phyloP scores from a whole-genome alignment of 305 asterid genomes.

The Fraxinus angustifolia region DNA sequence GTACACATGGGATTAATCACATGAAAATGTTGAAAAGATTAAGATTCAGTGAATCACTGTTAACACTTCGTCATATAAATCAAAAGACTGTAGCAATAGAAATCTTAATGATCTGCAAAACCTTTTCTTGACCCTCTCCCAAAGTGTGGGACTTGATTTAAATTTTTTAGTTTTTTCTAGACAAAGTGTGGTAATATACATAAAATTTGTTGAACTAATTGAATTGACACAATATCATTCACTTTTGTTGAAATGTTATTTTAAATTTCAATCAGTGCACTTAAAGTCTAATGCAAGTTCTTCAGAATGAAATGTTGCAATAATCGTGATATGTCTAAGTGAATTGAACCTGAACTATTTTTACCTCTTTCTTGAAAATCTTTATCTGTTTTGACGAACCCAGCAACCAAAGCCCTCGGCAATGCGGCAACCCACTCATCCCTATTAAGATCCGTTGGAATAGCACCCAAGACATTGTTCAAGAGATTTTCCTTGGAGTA shows the following conservation, averaged over 20 bases:
- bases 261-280: background rate
- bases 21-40: conserved; percentile 6
- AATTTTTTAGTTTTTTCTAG: background rate
- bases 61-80: background rate
- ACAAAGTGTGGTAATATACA: background rate
- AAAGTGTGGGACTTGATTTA: too few relatives aligned
- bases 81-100: background rate
- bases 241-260: background rate
- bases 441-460: conserved; percentile 74
- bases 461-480: conserved; percentile 74
- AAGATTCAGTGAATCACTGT: background rate
- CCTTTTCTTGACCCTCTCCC: background rate
- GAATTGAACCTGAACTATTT: background rate
- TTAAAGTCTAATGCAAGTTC: background rate
- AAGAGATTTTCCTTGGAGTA: conserved; percentile 83
- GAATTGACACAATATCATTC: background rate
- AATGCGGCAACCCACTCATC: conserved; percentile 86
- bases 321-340: background rate
- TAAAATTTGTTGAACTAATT: background rate
- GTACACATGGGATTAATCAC: background rate
- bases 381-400: conserved; percentile 90
- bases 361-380: conserved; percentile 92
- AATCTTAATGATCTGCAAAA: background rate
- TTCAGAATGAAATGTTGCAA: background rate
- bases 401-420: conserved; percentile 96